Evolutionary conservation across 371 early-diverging fungal species (phyloP), one percentile per base, ranked within the genome.

Genomic region (Mucor sp.): DNA sequence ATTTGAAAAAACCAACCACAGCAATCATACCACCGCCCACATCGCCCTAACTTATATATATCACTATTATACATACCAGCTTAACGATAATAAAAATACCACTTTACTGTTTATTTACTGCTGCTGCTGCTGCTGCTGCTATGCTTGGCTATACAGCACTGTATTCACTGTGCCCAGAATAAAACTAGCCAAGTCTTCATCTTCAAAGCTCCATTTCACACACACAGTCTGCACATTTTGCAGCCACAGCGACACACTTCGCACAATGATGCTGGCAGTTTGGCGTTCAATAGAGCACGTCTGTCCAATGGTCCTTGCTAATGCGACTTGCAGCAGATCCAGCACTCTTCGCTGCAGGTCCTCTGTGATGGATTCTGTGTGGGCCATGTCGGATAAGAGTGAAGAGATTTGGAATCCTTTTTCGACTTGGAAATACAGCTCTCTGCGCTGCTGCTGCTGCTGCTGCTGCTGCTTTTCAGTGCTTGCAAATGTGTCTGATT

Each of bases 161-260:
- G 66, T 74, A 58, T 74, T 74, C 17, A 74, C 65, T 19, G 70
- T 56, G 17, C 70, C 74, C 23, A 74, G 58, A 27, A 74, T 56
- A 59, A 74, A 69, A 41, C 72, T 69, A 4, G 76, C 76, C 19
- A 75, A 64, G 47, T 72, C 72, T 59, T 75, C 72, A 47, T 75
- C 72, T 32, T 69, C 76, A 39, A 56, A 67, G 9, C 53, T 64
- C 76, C 76, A 75, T 48, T 67, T 59, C 12, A 75, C 72, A 14
- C 44, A 57, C 1, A 75, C n/a, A 17, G 53, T 37, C 11, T 67
- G 62, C 1, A 41, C 28, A 32, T 65, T 59, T 0, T 68, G 55
- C 3, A 69, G 35, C 58, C 67, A 53, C 1, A 75, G 30, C 11
- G 57, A 41, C 0, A 75, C 70, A 53, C 65, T 75, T n/a, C 63